Evolutionary conservation across 176 grass and related monocot species (phyloP), one percentile per base, ranked within the genome.

Genomic region (Cocos nucifera): DNA sequence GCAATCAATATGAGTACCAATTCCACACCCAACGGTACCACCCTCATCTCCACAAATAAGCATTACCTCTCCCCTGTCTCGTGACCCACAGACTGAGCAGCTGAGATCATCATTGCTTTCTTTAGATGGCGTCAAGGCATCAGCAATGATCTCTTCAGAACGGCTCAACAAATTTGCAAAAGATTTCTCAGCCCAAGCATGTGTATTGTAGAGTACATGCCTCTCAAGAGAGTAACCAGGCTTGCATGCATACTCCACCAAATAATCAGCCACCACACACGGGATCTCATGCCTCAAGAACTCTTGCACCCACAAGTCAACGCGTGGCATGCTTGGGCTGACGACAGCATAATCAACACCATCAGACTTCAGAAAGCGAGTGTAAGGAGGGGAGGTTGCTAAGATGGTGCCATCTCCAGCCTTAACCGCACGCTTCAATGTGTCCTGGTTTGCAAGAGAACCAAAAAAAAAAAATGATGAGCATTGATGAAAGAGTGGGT

Each of bases 351-450:
- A 97, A 48, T 97, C 78, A 12, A 97, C 59, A 12, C 81, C 61
- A 7, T 78, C 61, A 7, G 80, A 65, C 51, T 82, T 77, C 17
- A 97, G 24, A 56, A 97, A 82, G 27, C 81, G 69, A 27, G 80
- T 82, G 52, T 91, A 97, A 3, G 92, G 92, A 4, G 92, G 92
- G 7, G 83, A 87, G 58, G 92, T 91, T 48, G 92, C 92, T 52
- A 97, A 61, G 67, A 97, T 75, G 61, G 63, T 76, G 54, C 87
- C 92, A 39, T 97, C 87, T 2, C 92, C 92, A 0, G 92, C 73
- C 57, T 77, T 81, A 50, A 91, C 84, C 0, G 78, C 92, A 17
- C 92, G 78, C 77, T 91, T 97, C 51, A 91, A 50, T 16, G 81
- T 97, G 57, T 91, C 92, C 92, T 97, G 81, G 27, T 53, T 64